These are phyloP conservation scores for Yamadazyma taylorii DNA, from an alignment of 1,139 yeast genomes.

Conservation along the genomic window DNA sequence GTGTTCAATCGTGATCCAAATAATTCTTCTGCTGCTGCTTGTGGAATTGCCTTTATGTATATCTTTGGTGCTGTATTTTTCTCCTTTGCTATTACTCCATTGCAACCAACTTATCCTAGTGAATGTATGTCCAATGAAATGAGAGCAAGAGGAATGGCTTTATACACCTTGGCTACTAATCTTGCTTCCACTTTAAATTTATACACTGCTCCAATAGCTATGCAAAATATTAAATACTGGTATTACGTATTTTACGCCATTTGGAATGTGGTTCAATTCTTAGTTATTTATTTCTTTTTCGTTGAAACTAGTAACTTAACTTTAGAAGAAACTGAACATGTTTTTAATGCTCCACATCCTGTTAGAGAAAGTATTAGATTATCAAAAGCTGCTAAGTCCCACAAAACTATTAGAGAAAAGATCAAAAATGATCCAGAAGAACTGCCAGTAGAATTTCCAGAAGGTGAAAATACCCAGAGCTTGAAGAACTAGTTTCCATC, in stretches of 20 bases:
- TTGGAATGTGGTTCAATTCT: conserved; percentile 15
- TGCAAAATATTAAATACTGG: conserved; percentile 17
- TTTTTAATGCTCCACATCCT: conserved; percentile 11
- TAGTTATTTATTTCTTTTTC: conserved; percentile 23
- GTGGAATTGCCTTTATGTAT: conserved; percentile 15
- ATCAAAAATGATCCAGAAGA: neutral
- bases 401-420: neutral
- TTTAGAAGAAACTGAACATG: conserved; percentile 24
- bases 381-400: conserved; percentile 2
- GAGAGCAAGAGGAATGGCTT: conserved; percentile 14
- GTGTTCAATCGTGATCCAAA: conserved; percentile 8
- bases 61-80: conserved; percentile 16
- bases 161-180: conserved; percentile 11
- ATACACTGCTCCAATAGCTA: conserved; percentile 17
- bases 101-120: conserved; percentile 18
- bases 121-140: conserved; percentile 15
- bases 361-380: conserved; percentile 7
- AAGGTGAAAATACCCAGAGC: no score
- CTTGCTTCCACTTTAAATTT: conserved; percentile 15
- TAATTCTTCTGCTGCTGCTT: conserved; percentile 10
- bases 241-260: conserved; percentile 17
- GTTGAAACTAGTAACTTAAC: conserved; percentile 25
- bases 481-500: no score
- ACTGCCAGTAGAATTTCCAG: no score
- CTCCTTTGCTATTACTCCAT: conserved; percentile 18